Base-by-base conservation (phyloP, 2,329 filamentous ascomycete species). In the Bimuria novae-zelandiae region DNA sequence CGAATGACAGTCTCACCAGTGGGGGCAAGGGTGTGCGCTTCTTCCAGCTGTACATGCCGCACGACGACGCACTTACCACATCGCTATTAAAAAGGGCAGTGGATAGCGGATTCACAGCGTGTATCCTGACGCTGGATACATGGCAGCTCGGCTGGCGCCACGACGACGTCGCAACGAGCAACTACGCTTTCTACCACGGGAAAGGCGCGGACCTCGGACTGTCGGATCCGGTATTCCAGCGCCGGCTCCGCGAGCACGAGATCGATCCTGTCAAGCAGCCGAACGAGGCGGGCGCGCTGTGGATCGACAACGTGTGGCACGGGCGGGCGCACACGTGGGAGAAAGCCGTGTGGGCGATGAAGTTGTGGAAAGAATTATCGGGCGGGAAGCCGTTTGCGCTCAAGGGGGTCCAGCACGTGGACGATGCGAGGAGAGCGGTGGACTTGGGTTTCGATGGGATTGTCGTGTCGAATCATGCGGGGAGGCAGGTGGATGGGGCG, bases 381-480 rank as follows among this genome's bases (percentile, higher is more conserved):
- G 80, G 80, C 0, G 77, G 84, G 7, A 79, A 80, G 75, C 85
- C 64, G 60, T 90, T 77, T 75, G 86, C 58, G 43, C 70, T 90
- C 22, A 91, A 90, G 70, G 88, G 88, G 0, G 82, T 91, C n/a
- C 86, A 90, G 74, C 83, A 81, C 12, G 81, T 83, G 0, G 76
- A 78, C 35, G 88, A 91, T 69, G 87, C 87, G 12, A 75, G 79
- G 47, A 79, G 76, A 59, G 84, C 84, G 2, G 78, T 85, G 30
- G 79, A 87, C 46, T 64, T 79, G 11, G 86, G 85, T 0, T 82
- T 83, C 3, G 83, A 90, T 59, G 88, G 84, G 0, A 88, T 91
- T 42, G 80, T 90, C 1, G 76, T 90, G 1, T 84, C 80, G 12
- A 91, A 91, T 60, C 88, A 91, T 67, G 88, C 87, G 1, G 88